Evolutionary conservation across 306 rosid genomes (phyloP), one percentile per base, ranked within the genome.

Genomic region (Cercis canadensis): DNA sequence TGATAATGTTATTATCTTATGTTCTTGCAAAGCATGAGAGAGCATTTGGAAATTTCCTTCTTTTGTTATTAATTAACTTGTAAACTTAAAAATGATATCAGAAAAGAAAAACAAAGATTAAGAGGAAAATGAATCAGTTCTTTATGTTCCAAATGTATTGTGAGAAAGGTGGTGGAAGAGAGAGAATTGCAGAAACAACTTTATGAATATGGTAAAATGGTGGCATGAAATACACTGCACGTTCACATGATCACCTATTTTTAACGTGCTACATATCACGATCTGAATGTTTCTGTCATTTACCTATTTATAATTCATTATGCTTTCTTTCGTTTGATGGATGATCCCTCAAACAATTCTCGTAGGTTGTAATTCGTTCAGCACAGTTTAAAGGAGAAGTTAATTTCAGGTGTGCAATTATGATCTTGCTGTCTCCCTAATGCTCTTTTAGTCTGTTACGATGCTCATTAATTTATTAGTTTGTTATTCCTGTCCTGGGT

Each of bases 381-480:
- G 86, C 83, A 60, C 92, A 94, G 80, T 94, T 94, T 76, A 79
- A 78, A 72, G 99, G 99, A 79, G 89, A 89, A 75, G 92, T 87
- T 37, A 83, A 76, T 80, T 89, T 94, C 96, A 89, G 97, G 99
- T 89, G 62, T 56, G 75, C 43, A 65, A 68, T 62, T 60, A 50
- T 75, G 59, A 77, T 80, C 40, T 65, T 56, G 21, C 51, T 51
- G 60, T 70, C 50, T 65, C 49, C 47, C 46, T 33, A 4, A 14
- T 57, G 1, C 52, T n/a, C n/a, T 54, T 11, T 45, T 18, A 62
- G 24, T 66, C 5, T 51, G 16, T 29, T 57, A 15, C 73, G 51
- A 58, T 15, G 46, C 46, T 57, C 39, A 69, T 50, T 49, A 61
- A 57, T 67, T 36, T 31, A 13, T 33, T 8, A 21, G 3, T 46